Base-by-base conservation (phyloP, 805 yeast genomes). In the Yarrowia sp. region DNA sequence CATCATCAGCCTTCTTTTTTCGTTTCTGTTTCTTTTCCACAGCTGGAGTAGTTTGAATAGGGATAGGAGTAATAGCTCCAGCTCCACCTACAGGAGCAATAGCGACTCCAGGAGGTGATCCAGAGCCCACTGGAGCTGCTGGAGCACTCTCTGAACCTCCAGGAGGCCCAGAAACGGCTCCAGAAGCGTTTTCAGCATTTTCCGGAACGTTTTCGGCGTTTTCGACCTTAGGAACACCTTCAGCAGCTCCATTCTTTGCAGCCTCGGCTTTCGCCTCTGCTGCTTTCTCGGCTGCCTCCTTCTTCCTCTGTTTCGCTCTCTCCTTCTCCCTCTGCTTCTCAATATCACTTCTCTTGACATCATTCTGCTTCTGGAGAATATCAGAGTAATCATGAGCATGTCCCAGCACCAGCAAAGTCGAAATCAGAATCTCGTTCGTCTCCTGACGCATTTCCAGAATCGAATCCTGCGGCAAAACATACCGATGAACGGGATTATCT, bases 401-500 rank as follows among this genome's bases (percentile, higher is more conserved):
- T 28, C 62, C 66, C 18, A 64, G 64, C 8, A 78, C 69, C 22
- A 76, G 71, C 10, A 80, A 55, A 64, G 74, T 77, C 1, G 83
- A 80, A 14, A 79, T 67, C 11, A 79, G 67, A 10, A 77, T 66
- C 31, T 76, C 78, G 0, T 70, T 77, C 33, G 74, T 76, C 1
- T 68, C 69, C 8, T 69, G 65, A 13, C 73, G 60, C 28, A 69
- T 67, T 75, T 92, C 98, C 66, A 88, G 78, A 2, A 93, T 82
- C 1, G 96, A 83, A 67, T 90, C 84, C 68, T 86, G 86, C 0
- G 98, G 98, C 0, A 93, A 72, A 66, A 82, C 77, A 71, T 83
- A 93, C 66, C 98, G 81, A 8, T 86, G 86, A 51, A 86, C 81
- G 0, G 95, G 84, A 72, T 86, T 87, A 70, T 95, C 98, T 32